phyloP scores from a whole-genome alignment of 257 asterid genomes.

The Striga asiatica region DNA sequence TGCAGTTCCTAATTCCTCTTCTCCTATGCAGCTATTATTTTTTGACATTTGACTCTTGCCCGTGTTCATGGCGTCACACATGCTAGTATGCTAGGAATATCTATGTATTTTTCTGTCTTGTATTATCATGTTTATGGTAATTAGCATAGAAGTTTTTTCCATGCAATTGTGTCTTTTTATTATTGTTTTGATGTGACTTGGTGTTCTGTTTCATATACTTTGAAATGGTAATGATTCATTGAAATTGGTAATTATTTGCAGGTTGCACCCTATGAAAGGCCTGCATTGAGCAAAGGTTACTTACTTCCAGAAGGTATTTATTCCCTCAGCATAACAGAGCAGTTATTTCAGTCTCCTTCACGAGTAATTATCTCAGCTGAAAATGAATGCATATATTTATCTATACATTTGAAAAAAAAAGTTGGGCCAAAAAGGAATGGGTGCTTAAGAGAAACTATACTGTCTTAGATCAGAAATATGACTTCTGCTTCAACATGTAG shows the following conservation, averaged over 20 bases:
- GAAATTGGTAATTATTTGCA: constrained; percentile 22
- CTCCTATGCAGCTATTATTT: no score
- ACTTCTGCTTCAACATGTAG: not conserved
- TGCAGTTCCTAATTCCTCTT: not conserved
- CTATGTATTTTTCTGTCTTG: not conserved
- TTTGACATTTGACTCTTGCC: not conserved
- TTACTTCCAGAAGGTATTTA: constrained; percentile 78
- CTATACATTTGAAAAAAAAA: no score
- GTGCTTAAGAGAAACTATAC: not conserved
- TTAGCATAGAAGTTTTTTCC: not conserved
- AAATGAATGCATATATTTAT: no score
- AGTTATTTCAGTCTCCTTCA: constrained; percentile 5
- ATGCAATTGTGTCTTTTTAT: not conserved
- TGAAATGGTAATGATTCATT: constrained; percentile 1
- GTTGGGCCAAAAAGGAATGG: no score
- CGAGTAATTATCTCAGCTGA: no score
- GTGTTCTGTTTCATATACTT: not conserved
- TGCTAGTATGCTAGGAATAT: constrained; percentile 3
- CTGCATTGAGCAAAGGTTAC: constrained; percentile 87
- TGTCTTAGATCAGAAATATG: constrained; percentile 8
- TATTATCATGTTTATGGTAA: not conserved
- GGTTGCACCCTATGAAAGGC: constrained; percentile 95
- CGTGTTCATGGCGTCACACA: not conserved
- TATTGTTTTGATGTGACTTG: not conserved
- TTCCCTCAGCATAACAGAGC: not conserved